Base-by-base conservation (phyloP, 768 basidiomycete species). In the Calocybe cyanea region DNA sequence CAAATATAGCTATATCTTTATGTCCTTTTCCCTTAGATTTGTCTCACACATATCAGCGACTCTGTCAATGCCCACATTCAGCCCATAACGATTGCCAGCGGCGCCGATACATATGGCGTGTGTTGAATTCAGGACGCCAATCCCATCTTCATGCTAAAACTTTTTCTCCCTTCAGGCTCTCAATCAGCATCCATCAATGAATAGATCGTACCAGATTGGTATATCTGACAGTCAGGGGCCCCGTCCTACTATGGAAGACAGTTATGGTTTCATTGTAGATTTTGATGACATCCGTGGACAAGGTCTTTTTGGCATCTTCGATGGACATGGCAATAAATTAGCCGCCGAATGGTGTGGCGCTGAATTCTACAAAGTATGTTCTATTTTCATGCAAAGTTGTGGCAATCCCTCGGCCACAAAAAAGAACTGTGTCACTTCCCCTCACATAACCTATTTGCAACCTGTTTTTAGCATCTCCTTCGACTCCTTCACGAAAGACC, bases 261-360 rank as follows among this genome's bases (percentile, higher is more conserved):
- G 52, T 34, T 47, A 53, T 45, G 52, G 52, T 3, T 53, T 53
- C 19, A 38, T 53, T 14, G 31, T 46, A 24, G 48, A 53, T 45
- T 53, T 46, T 19, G 43, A 53, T 28, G 42, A 33, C 10, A 50
- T 53, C 25, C 45, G 52, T 21, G 52, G 52, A 8, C 52, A 53
- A 33, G 52, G 52, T 5, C 24, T 53, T 6, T 53, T 53, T 21
- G 48, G 42, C 10, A 44, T 53, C 18, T 53, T 50, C 17, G 52
- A 53, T 41, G 52, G 52, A 7, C 52, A 53, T 38, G 52, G 52
- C 28, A 53, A 53, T 19, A 53, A 53, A 39, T 45, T 53, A 4
- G 48, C 48, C 20, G 52, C 52, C 7, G 48, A 53, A 25, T 53
- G 52, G 52, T 41, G 48, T 42, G 52, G 52, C 14, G 45, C 45